Base-by-base conservation (phyloP, 768 basidiomycete genomes). In the Dendrothele bispora region DNA sequence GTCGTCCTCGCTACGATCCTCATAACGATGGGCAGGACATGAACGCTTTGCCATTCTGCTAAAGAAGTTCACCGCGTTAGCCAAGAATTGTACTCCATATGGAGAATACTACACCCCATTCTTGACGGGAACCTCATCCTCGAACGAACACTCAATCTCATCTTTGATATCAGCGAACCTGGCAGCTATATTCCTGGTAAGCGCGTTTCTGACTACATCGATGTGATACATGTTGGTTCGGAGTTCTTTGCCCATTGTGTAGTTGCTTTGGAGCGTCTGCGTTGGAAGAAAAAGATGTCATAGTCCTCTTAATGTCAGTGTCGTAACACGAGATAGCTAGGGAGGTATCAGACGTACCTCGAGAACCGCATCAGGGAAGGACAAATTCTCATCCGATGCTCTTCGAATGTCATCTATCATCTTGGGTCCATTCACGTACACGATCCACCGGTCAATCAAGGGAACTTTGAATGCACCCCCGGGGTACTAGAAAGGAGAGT, bases 401-500 rank as follows among this genome's bases (percentile, higher is more conserved):
- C 58, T 62, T 10, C 66, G 59, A 32, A 73, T 51, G 22, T 72
- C 69, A 12, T 69, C 63, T 7, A 68, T 51, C 46, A 64, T 53
- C 22, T 63, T 41, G 3, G 53, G 51, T n/a, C 63, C 64, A 29
- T 60, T 62, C 28, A 66, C 54, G 2, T 69, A 50, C 5, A 71
- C 55, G 2, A 59, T 47, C 71, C 69, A 72, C 38, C 53, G 51
- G 14, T 54, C 58, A 8, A 65, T 44, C 27, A 48, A 47, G 7
- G 59, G 61, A 20, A 63, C 35, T 28, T 57, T 58, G 51, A 61
- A 65, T 24, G 39, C 53, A 22, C 28, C 20, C 20, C 41, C 49
- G 20, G 21, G 26, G 28, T 38, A 44, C 51, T 52, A 28, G 22
- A 39, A 12, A 6, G 21, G 22, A 7, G 39, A 26, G 25, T 25